Conservation (phyloP, 75 land plant genomes). For the Sequoiadendron giganteum region DNA sequence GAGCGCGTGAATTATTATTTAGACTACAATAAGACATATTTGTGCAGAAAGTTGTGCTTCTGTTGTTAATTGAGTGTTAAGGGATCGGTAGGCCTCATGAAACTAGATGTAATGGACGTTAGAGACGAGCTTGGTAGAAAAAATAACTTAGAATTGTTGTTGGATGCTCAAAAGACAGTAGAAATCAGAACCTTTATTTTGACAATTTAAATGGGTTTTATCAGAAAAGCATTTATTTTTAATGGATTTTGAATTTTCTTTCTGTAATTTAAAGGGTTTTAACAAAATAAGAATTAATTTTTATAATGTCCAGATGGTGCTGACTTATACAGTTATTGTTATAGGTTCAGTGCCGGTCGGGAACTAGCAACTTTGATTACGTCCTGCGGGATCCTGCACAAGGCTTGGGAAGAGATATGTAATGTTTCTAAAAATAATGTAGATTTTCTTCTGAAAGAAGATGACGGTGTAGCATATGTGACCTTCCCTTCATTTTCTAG, state of each 20-base stretch:
- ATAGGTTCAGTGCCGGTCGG: not conserved
- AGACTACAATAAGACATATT: too few species aligned
- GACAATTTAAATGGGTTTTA: not conserved
- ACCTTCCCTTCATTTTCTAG: not conserved
- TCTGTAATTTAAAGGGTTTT: too few species aligned
- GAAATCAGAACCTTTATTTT: not conserved
- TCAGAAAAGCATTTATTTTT: not conserved
- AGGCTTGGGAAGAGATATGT: not conserved
- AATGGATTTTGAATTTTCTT: not conserved
- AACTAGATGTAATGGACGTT: not conserved
- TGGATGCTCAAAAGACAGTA: not conserved
- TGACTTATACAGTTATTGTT: not conserved
- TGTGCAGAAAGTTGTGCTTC: too few species aligned
- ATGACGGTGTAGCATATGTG: not conserved
- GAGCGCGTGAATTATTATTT: too few species aligned
- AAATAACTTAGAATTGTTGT: not conserved
- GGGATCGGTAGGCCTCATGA: not conserved
- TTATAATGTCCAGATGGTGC: not conserved
- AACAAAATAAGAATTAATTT: not conserved
- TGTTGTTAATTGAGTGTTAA: too few species aligned
- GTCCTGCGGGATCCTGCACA: not conserved
- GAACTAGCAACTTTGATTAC: not conserved
- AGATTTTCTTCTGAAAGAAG: not conserved
- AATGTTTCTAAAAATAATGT: not conserved
- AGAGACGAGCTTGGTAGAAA: not conserved